Conservation (phyloP, 805 yeast species). For the Ogataea ganodermae region DNA sequence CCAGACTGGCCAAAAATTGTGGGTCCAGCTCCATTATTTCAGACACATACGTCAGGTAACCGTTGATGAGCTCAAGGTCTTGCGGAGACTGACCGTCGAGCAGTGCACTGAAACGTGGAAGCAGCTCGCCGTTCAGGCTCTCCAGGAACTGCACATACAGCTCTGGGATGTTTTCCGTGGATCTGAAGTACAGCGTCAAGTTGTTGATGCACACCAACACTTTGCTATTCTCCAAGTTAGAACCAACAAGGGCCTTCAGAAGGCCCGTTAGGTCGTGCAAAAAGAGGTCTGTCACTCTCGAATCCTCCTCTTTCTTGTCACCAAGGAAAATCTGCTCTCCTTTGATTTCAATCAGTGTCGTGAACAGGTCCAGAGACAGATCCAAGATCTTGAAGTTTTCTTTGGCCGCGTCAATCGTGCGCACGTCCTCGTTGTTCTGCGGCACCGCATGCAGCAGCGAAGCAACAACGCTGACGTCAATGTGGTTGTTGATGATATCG, state of each 20-base stretch:
- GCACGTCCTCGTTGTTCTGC: slow-evolving; percentile 10
- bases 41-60: slow-evolving; percentile 22
- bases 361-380: slow-evolving; percentile 69
- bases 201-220: slow-evolving; percentile 72
- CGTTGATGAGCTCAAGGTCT: slow-evolving; percentile 21
- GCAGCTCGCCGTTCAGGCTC: slow-evolving; percentile 13
- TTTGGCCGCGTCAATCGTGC: slow-evolving; percentile 34
- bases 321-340: slow-evolving; percentile 23
- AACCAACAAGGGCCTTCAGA: slow-evolving; percentile 43
- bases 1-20: not conserved
- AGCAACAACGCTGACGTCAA: slow-evolving; percentile 7
- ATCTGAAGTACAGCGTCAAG: slow-evolving; percentile 41
- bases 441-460: not conserved
- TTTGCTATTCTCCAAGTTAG: slow-evolving; percentile 53
- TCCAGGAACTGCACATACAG: slow-evolving; percentile 13
- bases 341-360: slow-evolving; percentile 67
- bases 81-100: slow-evolving; percentile 6
- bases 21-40: slow-evolving; percentile 18
- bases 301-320: not conserved
- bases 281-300: slow-evolving; percentile 18
- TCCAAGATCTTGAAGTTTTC: slow-evolving; percentile 65
- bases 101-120: slow-evolving; percentile 12
- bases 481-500: slow-evolving; percentile 37
- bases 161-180: slow-evolving; percentile 31
- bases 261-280: slow-evolving; percentile 25